Conservation (phyloP, 2,329 filamentous ascomycete genomes). For the Penicillium sp. region DNA sequence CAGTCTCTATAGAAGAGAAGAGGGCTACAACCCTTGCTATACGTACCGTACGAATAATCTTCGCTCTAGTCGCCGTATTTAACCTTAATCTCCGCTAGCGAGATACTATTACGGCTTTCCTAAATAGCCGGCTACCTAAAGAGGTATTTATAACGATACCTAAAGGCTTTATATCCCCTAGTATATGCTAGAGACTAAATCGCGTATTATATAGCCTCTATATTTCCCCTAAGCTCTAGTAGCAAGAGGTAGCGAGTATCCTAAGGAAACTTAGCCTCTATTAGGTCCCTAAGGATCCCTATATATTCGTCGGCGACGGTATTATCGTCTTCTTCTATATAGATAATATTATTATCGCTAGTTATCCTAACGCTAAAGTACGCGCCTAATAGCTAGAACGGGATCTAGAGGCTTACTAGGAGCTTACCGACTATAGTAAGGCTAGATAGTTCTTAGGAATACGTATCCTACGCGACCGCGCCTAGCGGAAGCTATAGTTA, state of each 20-base stretch:
- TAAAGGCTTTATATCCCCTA: neutral
- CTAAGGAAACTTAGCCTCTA: neutral
- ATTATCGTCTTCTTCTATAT: neutral
- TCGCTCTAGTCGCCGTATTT: neutral
- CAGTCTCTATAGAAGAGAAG: too few species aligned
- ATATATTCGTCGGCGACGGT: neutral
- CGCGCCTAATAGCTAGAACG: too few species aligned
- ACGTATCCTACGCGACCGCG: too few species aligned
- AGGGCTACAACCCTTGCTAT: neutral
- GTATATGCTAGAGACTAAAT: conserved; percentile 1
- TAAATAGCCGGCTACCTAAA: neutral
- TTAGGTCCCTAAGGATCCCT: neutral
- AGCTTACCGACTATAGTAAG: too few species aligned
- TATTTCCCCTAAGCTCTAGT: conserved; percentile 1
- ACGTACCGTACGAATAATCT: neutral
- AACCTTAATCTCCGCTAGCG: conserved; percentile 1
- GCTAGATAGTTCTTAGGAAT: too few species aligned
- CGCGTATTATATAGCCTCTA: conserved; percentile 4
- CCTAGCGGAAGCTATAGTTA: too few species aligned
- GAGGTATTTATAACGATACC: neutral
- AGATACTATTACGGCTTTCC: neutral
- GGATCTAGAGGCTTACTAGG: too few species aligned
- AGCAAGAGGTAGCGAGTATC: neutral
- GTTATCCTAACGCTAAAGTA: too few species aligned
- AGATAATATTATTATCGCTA: too few species aligned